These are phyloP conservation scores for Amylostereum areolatum DNA, from an alignment of 1,284 basidiomycete species.

Conservation along the genomic window DNA sequence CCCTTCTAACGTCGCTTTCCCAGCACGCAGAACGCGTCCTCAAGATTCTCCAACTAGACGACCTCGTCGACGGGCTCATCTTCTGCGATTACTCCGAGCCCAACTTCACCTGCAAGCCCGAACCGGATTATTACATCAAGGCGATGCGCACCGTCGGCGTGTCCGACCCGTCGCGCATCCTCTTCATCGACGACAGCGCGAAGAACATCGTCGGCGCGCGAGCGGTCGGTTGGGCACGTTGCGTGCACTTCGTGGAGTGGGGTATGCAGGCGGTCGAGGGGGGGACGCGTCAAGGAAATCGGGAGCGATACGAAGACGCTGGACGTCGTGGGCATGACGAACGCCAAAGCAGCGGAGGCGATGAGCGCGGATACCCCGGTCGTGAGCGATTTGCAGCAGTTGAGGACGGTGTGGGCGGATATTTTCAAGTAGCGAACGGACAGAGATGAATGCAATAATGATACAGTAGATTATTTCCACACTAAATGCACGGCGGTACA, in stretches of 20 bases:
- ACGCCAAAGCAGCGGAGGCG: conserved; percentile 14
- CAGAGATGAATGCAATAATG: neutral
- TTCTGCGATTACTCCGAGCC: conserved; percentile 75
- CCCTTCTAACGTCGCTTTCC: neutral
- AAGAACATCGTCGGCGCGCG: conserved; percentile 62
- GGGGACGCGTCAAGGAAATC: conserved; percentile 48
- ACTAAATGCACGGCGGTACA: neutral
- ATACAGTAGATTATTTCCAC: neutral
- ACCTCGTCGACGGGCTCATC: conserved; percentile 75
- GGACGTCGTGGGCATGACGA: too few relatives aligned
- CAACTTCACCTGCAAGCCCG: conserved; percentile 81
- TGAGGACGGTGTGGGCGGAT: conserved; percentile 66
- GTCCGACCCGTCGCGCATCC: conserved; percentile 58
- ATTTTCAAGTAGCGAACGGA: conserved; percentile 42
- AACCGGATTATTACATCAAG: conserved; percentile 63
- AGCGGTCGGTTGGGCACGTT: conserved; percentile 62
- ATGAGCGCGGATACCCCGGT: conserved; percentile 36
- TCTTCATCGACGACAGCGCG: conserved; percentile 72
- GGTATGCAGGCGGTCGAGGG: conserved; percentile 60
- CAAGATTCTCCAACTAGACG: conserved; percentile 64
- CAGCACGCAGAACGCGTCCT: conserved; percentile 83
- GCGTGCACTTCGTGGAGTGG: conserved; percentile 68
- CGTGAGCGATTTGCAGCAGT: conserved; percentile 51
- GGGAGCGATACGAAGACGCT: conserved; percentile 23
- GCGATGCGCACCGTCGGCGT: conserved; percentile 58